phyloP scores from a whole-genome alignment of 306 rosid genomes.

The Quercus bicolor region DNA sequence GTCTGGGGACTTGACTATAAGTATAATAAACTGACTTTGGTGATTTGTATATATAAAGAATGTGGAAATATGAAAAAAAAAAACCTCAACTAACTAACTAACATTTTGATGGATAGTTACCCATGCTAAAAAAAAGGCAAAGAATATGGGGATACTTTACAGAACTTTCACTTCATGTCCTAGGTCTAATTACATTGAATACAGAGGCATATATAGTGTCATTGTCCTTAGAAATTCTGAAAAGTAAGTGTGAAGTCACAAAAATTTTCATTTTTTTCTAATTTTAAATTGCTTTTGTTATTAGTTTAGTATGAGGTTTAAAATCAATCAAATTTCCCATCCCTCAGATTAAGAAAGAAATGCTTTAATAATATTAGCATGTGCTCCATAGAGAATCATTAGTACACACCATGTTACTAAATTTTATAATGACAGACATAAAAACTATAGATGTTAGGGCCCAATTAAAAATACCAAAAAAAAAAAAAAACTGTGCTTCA shows the following conservation, averaged over 20 bases:
- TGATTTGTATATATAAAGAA: no score
- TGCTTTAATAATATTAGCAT: neutral
- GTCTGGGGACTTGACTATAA: no score
- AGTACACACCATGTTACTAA: slow-evolving; percentile 3
- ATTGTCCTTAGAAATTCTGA: slow-evolving; percentile 24
- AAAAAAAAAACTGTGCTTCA: slow-evolving; percentile 1
- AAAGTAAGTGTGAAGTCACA: neutral
- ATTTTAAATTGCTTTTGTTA: neutral
- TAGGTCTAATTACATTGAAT: slow-evolving; percentile 37
- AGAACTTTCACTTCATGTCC: slow-evolving; percentile 31
- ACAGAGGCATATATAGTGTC: slow-evolving; percentile 39
- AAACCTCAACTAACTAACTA: neutral
- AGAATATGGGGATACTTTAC: slow-evolving; percentile 33
- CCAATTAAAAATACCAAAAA: neutral
- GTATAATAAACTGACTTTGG: no score
- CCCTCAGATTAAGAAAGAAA: slow-evolving; percentile 28
- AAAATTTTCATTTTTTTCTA: neutral
- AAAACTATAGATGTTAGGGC: slow-evolving; percentile 35
- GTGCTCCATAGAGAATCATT: neutral
- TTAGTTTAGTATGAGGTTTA: neutral
- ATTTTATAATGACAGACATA: slow-evolving; percentile 27
- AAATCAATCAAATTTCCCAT: slow-evolving; percentile 29
- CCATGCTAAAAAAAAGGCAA: slow-evolving; percentile 28
- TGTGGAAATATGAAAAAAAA: neutral
- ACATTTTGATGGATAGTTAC: slow-evolving; percentile 32